These are phyloP conservation scores for Peronospora belbahrii DNA, from an alignment of 352 stramenopile genomes.

Conservation along the genomic window DNA sequence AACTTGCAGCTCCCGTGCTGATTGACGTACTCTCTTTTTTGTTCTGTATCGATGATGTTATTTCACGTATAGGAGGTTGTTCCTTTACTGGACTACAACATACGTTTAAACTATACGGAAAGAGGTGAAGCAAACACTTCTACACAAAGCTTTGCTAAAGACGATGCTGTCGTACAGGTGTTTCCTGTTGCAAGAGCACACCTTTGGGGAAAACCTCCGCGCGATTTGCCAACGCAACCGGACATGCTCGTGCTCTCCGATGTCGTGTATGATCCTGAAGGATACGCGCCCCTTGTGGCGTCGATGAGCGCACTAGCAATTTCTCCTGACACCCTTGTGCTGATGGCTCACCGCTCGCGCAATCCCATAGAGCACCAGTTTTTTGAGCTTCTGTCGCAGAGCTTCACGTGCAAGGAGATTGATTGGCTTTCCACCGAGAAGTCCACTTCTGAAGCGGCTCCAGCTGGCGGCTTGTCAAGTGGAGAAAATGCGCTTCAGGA, in stretches of 20 bases:
- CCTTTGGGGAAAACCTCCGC: constrained; percentile 45
- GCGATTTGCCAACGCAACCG: constrained; percentile 28
- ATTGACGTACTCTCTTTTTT: constrained; percentile 12
- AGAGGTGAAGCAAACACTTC: not conserved
- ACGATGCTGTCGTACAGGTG: constrained; percentile 1
- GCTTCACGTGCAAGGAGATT: constrained; percentile 40
- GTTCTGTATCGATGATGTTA: constrained; percentile 10
- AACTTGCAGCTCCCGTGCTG: constrained; percentile 1
- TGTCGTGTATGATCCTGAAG: constrained; percentile 74
- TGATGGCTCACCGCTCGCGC: constrained; percentile 72
- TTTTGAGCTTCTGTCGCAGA: constrained; percentile 47
- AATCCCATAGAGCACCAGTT: constrained; percentile 81
- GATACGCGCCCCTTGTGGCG: constrained; percentile 55
- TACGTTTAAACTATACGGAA: constrained; percentile 48
- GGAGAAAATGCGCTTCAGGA: constrained; percentile 39
- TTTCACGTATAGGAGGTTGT: constrained; percentile 42
- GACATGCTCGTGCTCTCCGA: constrained; percentile 74
- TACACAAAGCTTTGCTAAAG: no score
- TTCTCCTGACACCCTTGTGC: constrained; percentile 33
- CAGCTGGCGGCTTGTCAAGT: constrained; percentile 10
- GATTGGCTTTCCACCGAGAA: constrained; percentile 44
- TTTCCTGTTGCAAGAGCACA: constrained; percentile 30
- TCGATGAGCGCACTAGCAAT: constrained; percentile 41
- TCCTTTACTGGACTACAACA: constrained; percentile 70
- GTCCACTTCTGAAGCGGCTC: constrained; percentile 5